phyloP scores from a whole-genome alignment of 2,329 filamentous ascomycete species.

The Fusarium equiseti region DNA sequence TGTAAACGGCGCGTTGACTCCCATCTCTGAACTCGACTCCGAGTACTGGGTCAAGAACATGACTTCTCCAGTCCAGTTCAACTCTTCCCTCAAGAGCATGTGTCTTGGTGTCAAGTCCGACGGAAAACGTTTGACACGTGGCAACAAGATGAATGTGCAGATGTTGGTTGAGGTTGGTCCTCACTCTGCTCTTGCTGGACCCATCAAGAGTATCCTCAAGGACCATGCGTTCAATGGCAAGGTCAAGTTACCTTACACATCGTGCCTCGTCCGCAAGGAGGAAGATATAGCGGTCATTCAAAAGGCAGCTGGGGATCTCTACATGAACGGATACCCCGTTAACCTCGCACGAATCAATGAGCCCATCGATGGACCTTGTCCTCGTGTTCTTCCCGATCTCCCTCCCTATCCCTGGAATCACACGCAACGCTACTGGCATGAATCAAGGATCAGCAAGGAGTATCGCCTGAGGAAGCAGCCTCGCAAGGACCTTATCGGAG shows the following conservation, averaged over 20 bases:
- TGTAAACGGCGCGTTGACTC: background rate
- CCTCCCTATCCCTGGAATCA: slow-evolving; percentile 2
- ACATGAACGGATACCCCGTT: background rate
- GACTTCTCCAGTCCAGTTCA: background rate
- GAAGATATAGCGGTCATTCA: background rate
- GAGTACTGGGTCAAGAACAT: slow-evolving; percentile 8
- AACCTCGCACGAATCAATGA: background rate
- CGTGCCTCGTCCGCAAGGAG: background rate
- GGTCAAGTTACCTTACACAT: background rate
- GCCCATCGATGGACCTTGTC: background rate
- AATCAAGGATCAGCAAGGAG: background rate
- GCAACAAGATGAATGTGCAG: background rate
- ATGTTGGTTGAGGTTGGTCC: slow-evolving; percentile 3
- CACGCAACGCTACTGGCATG: background rate
- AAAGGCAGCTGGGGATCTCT: background rate
- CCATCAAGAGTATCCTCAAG: background rate
- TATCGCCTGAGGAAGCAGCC: background rate
- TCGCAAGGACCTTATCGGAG: background rate
- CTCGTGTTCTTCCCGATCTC: background rate
- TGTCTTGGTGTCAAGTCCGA: background rate
- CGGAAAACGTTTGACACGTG: background rate
- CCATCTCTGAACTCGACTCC: background rate
- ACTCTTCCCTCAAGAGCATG: background rate
- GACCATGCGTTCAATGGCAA: background rate
- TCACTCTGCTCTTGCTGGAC: background rate